Base-by-base conservation (phyloP, 805 yeast species). In the Candida easanensis region DNA sequence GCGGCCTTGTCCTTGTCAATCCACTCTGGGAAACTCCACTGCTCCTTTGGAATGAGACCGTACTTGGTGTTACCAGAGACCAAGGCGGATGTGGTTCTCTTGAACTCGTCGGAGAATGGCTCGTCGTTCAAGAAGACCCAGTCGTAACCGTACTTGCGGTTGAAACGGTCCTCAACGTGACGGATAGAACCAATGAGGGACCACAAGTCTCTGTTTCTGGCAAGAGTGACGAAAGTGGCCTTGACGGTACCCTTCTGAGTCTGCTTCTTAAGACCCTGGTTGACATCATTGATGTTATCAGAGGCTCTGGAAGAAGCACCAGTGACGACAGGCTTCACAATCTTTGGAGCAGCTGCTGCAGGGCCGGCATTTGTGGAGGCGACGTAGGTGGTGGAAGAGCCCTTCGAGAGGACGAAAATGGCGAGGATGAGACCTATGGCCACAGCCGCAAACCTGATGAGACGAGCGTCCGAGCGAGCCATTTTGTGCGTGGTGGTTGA, bases 71-170 rank as follows among this genome's bases (percentile, higher is more conserved):
- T 62, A 30, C 91, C 89, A 2, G 84, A 71, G n/a, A 82, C 75
- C 13, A 71, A 55, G 17, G 71, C 71, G 11, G 70, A 48, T 1
- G 84, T 73, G 20, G 68, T 61, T 21, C 63, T 57, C 44, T 67
- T 73, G 61, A 86, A 87, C 49, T 75, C 77, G 3, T 69, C 72
- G 33, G 72, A 58, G 60, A 87, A 87, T 2, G 75, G 77, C 48
- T 69, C 75, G 56, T 87, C 89, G 60, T 87, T 87, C 37, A 86
- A 62, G 53, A 87, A 86, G 3, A 84, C 82, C 88, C 89, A 86
- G 61, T 86, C 93, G 57, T 86, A 85, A 51, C 79, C 74, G 57
- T 62, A 82, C 41, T 70, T 66, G 33, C 57, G 27, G 62, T 86
- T 86, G 68, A 84, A 86, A 38, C 91, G 68, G 56, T 76, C 82